Evolutionary conservation across 78 protist species (phyloP), one percentile per base, ranked within the genome.

Genomic region (Cavenderia fasciculata): DNA sequence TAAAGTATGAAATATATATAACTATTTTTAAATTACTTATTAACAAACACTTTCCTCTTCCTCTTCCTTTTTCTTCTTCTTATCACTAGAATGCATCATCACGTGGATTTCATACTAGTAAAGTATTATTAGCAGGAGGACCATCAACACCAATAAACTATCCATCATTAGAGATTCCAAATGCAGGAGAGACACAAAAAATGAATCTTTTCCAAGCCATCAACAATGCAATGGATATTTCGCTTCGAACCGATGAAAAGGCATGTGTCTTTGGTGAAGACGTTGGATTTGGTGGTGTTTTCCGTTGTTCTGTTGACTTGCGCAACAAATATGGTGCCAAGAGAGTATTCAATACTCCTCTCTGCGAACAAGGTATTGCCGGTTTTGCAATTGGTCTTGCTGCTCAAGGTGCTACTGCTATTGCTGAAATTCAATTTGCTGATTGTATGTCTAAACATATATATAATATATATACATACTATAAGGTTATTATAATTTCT

Each of bases 211-310:
- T 76, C 68, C 72, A 54, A 62, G 90, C 97, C 7, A 61, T 97
- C 59, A 97, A 97, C 40, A 41, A 92, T 31, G 98, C 97, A 31
- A 94, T 97, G 98, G 75, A 79, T 40, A 59, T 75, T 47, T 94
- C 98, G 1, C 62, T 97, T 8, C 61, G 40, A 34, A 61, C 89
- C 4, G 93, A 93, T 74, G 46, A 59, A 34, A 66, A 77, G 18
- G 93, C 97, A 18, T 46, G 29, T 54, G 21, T 97, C 7, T 97
- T 97, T 65, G 99, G 99, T 31, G 99, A 98, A 34, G 99, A 98
- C 71, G 99, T 98, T 18, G 98, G 96, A 19, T 98, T 98, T 54
- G 98, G 99, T 27, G 99, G 99, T 89, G 99, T 98, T n/a, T 98
- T 98, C 87, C 94, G 99, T 34, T 90, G 96, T 75, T 56, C 98